A percentile compares a stretch with the other conserved stretches of the same genome.
Evolutionary conservation across 192 early-diverging fungal species (phyloP).

Genomic region (Kickxella alabastrina): DNA sequence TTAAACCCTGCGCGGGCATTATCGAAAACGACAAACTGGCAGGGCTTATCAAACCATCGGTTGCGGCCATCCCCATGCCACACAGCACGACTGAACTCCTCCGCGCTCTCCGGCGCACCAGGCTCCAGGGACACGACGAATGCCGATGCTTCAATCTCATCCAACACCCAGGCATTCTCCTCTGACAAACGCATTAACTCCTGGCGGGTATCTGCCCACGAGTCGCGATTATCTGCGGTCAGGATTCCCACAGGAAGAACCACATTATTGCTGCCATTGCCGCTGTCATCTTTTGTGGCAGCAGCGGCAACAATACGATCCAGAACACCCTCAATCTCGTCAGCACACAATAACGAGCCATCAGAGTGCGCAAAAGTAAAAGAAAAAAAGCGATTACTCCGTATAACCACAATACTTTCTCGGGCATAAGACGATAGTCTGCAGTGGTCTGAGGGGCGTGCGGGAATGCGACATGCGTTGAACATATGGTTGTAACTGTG

Average conservation of each 20-base stretch:
- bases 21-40: conserved; percentile 94
- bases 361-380: conserved; percentile 68
- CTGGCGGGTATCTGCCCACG: conserved; percentile 80
- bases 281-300: too few species aligned
- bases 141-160: conserved; percentile 87
- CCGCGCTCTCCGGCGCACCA: conserved; percentile 78
- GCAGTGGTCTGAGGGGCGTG: conserved; percentile 80
- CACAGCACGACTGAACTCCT: conserved; percentile 80
- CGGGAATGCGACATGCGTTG: conserved; percentile 90
- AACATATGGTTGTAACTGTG: conserved; percentile 96
- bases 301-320: conserved; percentile 64
- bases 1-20: conserved; percentile 95
- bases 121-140: conserved; percentile 90
- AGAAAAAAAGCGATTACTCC: conserved; percentile 84
- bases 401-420: conserved; percentile 78
- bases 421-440: conserved; percentile 66
- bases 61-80: conserved; percentile 96
- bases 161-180: conserved; percentile 66
- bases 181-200: conserved; percentile 59
- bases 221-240: conserved; percentile 88
- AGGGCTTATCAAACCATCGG: conserved; percentile 95
- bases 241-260: conserved; percentile 79
- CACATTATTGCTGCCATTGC: too few species aligned
- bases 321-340: conserved; percentile 75
- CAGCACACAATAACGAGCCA: conserved; percentile 55